These are phyloP conservation scores for Pterulicium gracile DNA, from an alignment of 1,284 basidiomycete genomes.

Conservation along the genomic window DNA sequence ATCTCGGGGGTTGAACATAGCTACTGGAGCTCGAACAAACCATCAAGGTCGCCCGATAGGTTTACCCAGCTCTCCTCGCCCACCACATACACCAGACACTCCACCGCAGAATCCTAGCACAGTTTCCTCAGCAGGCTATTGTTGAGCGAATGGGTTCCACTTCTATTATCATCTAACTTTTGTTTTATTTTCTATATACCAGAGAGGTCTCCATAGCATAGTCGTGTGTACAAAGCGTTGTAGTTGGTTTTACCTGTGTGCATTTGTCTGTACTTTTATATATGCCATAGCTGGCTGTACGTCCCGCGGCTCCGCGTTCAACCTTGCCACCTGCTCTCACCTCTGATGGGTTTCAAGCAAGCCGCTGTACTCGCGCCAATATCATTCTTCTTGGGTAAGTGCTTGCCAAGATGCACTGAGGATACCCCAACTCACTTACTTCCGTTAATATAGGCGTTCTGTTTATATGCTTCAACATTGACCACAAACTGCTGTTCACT, in stretches of 20 bases:
- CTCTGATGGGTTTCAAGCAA: slow-evolving; percentile 72
- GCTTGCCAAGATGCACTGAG: slow-evolving; percentile 5
- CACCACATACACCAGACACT: slow-evolving; percentile 24
- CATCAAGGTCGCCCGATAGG: slow-evolving; percentile 53
- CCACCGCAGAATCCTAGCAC: no score
- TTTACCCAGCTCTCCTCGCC: slow-evolving; percentile 51
- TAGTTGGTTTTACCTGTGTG: no score
- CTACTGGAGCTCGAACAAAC: slow-evolving; percentile 34
- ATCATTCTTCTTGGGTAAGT: slow-evolving; percentile 72
- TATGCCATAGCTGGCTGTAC: no score
- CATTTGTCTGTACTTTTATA: no score
- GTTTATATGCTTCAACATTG: slow-evolving; percentile 81
- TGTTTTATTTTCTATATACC: no score
- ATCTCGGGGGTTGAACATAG: slow-evolving; percentile 59
- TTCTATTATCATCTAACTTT: no score
- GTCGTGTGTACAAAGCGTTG: no score
- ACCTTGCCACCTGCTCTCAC: slow-evolving; percentile 2
- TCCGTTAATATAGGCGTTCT: slow-evolving; percentile 49
- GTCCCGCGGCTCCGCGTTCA: background rate
- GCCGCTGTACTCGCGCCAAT: slow-evolving; percentile 74
- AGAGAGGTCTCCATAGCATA: no score
- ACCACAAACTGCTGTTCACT: slow-evolving; percentile 72
- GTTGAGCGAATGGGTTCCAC: no score
- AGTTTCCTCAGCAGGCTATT: no score
- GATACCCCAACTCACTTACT: slow-evolving; percentile 5